These are phyloP conservation scores for Leucoagaricus sp. DNA, from an alignment of 1,284 basidiomycete species.

Conservation along the genomic window DNA sequence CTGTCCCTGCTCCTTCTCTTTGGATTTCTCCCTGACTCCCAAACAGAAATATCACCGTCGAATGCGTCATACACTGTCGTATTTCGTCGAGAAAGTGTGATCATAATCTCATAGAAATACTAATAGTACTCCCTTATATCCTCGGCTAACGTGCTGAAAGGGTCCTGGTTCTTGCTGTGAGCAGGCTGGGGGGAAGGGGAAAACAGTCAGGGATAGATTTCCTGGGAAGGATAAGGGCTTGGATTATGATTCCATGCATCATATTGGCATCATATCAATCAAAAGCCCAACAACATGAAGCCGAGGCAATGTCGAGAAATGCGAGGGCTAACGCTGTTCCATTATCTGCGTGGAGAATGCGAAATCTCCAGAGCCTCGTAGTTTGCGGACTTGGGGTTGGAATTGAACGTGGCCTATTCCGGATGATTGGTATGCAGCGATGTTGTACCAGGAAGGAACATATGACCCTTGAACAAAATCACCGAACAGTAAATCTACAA, in stretches of 20 bases:
- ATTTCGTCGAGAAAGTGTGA: not conserved
- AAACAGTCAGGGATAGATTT: not conserved
- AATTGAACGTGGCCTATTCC: not conserved
- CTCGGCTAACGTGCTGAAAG: slow-evolving; percentile 7
- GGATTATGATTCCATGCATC: slow-evolving; percentile 1
- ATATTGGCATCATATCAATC: slow-evolving; percentile 11
- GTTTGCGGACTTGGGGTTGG: no score
- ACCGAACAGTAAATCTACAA: no score
- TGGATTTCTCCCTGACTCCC: not conserved
- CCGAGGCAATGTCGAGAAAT: slow-evolving; percentile 7
- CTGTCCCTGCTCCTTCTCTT: not conserved
- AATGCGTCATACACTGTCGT: slow-evolving; percentile 6
- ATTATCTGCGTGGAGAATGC: slow-evolving; percentile 13
- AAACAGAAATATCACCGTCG: not conserved
- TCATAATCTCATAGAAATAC: not conserved
- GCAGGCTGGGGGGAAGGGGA: slow-evolving; percentile 3
- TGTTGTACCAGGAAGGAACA: no score
- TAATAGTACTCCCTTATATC: not conserved
- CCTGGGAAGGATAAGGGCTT: not conserved
- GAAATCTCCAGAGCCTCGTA: slow-evolving; percentile 2
- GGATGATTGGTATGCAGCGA: no score
- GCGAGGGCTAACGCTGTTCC: not conserved
- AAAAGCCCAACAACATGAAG: not conserved
- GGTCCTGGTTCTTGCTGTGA: not conserved
- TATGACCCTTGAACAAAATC: no score